Base-by-base conservation (phyloP, 192 early-diverging fungal species). In the Gryganskiella cystojenkinii region DNA sequence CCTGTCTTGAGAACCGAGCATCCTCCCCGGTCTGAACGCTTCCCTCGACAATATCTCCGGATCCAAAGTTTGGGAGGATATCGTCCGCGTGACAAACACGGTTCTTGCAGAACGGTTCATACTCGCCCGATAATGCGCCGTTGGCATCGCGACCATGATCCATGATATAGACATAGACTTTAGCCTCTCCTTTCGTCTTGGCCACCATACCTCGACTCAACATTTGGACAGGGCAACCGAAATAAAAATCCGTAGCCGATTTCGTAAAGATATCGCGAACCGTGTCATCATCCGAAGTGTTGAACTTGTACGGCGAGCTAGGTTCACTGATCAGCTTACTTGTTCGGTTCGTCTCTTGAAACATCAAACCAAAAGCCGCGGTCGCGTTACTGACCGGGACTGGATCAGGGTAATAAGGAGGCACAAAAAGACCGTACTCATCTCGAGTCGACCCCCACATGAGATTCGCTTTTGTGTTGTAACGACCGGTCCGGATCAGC, bases 391-490 rank as follows among this genome's bases (percentile, higher is more conserved):
- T 22, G 15, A 42, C 19, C 28, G 34, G 34, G 35, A 52, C 25
- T n/a, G 62, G 62, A 0, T 37, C 25, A 1, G 35, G 56, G 7
- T 42, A 25, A 17, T 14, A 25, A 37, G 20, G 2, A 15, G 57
- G 57, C 34, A 64, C 19, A 1, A 52, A 27, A 5, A 28, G 42
- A 1, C 35, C 49, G 22, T 24, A 34, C 7, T 64, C 62, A 15
- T 64, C 62, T 22, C 20, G 22, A 9, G 22, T n/a, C 6, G 25
- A 9, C 13, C 51, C 62, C 62, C 62, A 54, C 4, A 64, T 2
- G 10, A 54, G 24, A 10, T 54, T 49, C 2, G 51, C 51, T 7
- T 7, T 11, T 19, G 15, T 34, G 37, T 40, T 64, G 31, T 25
- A 64, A 3, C 10, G 13, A 3, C 49, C 22, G 13, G 9, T 14